Percentiles rank a stretch among this genome's conserved stretches.
These are phyloP conservation scores for Lippia alba DNA, from an alignment of 305 asterid species.

Conservation along the genomic window DNA sequence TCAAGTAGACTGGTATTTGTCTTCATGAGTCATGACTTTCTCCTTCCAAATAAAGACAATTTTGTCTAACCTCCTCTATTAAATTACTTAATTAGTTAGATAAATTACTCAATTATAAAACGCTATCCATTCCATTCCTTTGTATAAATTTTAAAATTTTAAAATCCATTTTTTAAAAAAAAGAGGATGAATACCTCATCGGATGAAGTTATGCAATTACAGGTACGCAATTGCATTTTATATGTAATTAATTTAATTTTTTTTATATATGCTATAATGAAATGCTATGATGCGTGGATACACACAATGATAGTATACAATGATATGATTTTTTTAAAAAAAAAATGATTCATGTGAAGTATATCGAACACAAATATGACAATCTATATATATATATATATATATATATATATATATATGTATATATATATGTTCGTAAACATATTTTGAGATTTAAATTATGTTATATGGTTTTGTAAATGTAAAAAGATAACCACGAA, in stretches of 20 bases:
- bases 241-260: neutral
- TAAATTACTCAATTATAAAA: constrained; percentile 16
- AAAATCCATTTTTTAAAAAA: neutral
- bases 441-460: neutral
- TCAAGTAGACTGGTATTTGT: neutral
- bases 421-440: neutral
- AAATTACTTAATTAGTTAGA: neutral
- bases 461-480: neutral
- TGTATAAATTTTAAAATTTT: no score
- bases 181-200: constrained; percentile 37
- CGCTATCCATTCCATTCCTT: neutral
- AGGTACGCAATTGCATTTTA: constrained; percentile 25
- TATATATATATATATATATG: no score
- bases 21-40: neutral
- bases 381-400: no score
- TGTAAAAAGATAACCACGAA: neutral
- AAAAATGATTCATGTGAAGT: no score
- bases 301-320: no score
- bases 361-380: no score
- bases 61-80: constrained; percentile 1
- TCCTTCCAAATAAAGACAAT: constrained; percentile 12
- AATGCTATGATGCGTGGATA: no score
- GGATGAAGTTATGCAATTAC: constrained; percentile 13
- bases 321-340: no score
- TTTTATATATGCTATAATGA: neutral